Base-by-base conservation (phyloP, 2,329 filamentous ascomycete genomes). In the Dactylonectria macrodidyma region DNA sequence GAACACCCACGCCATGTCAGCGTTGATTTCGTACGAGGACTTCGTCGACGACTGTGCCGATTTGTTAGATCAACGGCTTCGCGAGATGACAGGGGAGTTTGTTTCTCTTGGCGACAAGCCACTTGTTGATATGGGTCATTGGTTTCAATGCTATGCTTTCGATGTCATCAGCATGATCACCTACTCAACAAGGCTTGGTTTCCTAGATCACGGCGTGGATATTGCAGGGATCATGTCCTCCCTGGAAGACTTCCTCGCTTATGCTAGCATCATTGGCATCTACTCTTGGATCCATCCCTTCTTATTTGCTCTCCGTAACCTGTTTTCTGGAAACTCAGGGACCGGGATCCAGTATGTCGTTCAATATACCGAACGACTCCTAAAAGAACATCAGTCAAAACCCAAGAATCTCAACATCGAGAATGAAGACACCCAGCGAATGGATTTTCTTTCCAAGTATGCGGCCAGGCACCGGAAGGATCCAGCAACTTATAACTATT, bases 131-230 rank as follows among this genome's bases (percentile, higher is more conserved):
- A 61, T 72, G 9, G 62, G 70, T 0, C 62, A 62, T 2, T 73
- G 71, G 71, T 61, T 73, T 0, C 71, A 73, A 2, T 73, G 62
- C 8, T 73, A 73, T 22, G 68, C 71, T 1, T 73, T 73, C 8
- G 71, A 73, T 14, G 70, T 73, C 1, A 71, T 73, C 8, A 54
- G 55, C 0, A 56, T 71, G 8, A 5, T 71, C 1, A 71, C 68
- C 0, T 71, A 69, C 30, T 64, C 62, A 0, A 62, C 67, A 10
- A 54, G 68, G 12, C 41, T 69, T 1, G 68, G 70, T 0, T 71
- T 72, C 12, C 55, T 72, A 2, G 66, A 71, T 9, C 59, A 46
- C 2, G 70, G 69, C 1, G 46, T 52, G 12, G 66, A 71, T 1
- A 61, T 71, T 6, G 68, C 67, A 1, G 56, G 60, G 1, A 62